Conservation (phyloP, 2,329 filamentous ascomycete species). For the Kalaharituber pfeilii region DNA sequence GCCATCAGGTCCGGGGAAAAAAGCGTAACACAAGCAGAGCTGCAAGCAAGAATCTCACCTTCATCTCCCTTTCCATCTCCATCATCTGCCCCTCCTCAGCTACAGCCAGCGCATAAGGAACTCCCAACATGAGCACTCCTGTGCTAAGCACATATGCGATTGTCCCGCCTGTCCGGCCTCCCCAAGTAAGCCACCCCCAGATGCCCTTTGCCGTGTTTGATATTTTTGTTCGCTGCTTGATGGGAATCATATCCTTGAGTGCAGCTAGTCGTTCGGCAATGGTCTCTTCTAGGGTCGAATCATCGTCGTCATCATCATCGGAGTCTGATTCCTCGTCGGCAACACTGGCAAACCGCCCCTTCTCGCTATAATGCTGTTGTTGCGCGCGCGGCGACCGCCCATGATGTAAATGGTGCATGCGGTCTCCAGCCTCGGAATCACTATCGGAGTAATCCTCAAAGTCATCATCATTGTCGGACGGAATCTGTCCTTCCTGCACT, state of each 20-base stretch:
- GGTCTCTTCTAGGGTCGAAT: slow-evolving; percentile 40
- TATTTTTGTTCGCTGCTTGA: slow-evolving; percentile 18
- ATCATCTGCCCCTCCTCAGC: slow-evolving; percentile 91
- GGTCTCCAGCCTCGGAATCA: neutral
- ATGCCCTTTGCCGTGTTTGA: slow-evolving; percentile 6
- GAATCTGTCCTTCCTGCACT: slow-evolving; percentile 7
- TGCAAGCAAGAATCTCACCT: slow-evolving; percentile 32
- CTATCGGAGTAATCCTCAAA: neutral
- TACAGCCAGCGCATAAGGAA: slow-evolving; percentile 84
- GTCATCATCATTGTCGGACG: slow-evolving; percentile 11
- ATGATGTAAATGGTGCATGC: neutral
- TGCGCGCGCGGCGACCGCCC: neutral
- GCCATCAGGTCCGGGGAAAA: neutral
- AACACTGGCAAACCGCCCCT: slow-evolving; percentile 18
- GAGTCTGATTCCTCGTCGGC: slow-evolving; percentile 33
- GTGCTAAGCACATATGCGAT: slow-evolving; percentile 82
- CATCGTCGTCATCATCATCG: slow-evolving; percentile 32
- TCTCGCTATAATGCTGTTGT: neutral
- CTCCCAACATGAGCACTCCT: slow-evolving; percentile 71
- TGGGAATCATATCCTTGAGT: slow-evolving; percentile 19
- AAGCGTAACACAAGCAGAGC: neutral
- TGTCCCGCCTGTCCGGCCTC: slow-evolving; percentile 60
- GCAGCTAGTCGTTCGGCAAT: slow-evolving; percentile 17
- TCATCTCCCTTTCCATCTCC: slow-evolving; percentile 95
- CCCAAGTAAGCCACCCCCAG: slow-evolving; percentile 38